phyloP scores from a whole-genome alignment of 768 basidiomycete genomes.

The Leucocoprinus sp. region DNA sequence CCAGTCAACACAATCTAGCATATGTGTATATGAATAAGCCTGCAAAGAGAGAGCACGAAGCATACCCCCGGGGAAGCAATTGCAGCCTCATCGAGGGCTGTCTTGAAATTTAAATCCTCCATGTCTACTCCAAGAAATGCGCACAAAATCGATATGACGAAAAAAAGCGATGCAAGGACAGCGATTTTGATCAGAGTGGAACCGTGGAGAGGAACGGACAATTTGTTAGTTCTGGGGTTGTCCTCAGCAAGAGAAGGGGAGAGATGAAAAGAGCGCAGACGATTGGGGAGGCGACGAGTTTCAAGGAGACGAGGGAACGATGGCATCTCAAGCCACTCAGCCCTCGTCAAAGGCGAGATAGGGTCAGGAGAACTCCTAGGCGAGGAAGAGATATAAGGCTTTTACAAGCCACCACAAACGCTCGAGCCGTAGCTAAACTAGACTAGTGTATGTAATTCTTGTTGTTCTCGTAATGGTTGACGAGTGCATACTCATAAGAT shows the following conservation, averaged over 20 bases:
- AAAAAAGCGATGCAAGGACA: constrained; percentile 37
- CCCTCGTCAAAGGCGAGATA: too few relatives aligned
- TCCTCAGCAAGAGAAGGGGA: constrained; percentile 23
- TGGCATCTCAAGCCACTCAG: constrained; percentile 13
- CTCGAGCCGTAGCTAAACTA: too few relatives aligned
- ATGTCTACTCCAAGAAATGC: constrained; percentile 38
- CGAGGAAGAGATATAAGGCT: too few relatives aligned
- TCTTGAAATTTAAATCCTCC: constrained; percentile 33
- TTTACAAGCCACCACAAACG: too few relatives aligned
- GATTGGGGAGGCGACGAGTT: constrained; percentile 27
- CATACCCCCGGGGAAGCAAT: constrained; percentile 38
- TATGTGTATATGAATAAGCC: too few relatives aligned
- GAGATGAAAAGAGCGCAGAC: constrained; percentile 38
- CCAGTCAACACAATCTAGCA: constrained; percentile 45
- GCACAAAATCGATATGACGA: constrained; percentile 39
- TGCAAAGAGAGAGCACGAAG: not conserved
- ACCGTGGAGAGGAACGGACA: constrained; percentile 22
- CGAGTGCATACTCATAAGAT: too few relatives aligned
- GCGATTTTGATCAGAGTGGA: constrained; percentile 27
- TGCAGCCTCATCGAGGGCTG: constrained; percentile 32
- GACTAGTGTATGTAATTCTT: too few relatives aligned
- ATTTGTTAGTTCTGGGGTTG: constrained; percentile 12
- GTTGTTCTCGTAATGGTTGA: too few relatives aligned
- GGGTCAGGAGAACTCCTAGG: too few relatives aligned
- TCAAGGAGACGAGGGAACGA: constrained; percentile 23